phyloP scores from a whole-genome alignment of 768 basidiomycete species.

The Clavaria fumosa region DNA sequence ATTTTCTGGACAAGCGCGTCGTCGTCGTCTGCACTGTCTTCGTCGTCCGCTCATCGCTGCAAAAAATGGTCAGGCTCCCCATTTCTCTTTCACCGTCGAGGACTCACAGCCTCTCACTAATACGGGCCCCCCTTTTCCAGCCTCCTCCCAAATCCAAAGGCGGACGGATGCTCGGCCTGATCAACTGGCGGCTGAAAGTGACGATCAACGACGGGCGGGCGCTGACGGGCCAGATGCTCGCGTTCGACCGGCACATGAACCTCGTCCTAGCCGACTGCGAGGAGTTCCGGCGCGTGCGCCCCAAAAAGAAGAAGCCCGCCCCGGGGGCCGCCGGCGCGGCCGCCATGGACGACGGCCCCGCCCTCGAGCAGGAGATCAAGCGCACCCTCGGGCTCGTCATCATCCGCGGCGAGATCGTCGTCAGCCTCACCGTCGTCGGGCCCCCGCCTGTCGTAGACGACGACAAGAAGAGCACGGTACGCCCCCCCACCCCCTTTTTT shows the following conservation, averaged over 20 bases:
- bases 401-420: constrained; percentile 89
- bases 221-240: constrained; percentile 96
- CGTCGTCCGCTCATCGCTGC: too few species aligned
- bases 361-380: constrained; percentile 86
- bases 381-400: constrained; percentile 94
- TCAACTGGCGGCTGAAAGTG: constrained; percentile 96
- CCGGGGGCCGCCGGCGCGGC: too few species aligned
- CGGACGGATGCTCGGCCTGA: constrained; percentile 93
- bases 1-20: too few species aligned
- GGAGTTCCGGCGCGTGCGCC: constrained; percentile 85
- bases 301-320: constrained; percentile 95
- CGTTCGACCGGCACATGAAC: constrained; percentile 99
- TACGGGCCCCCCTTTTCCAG: too few species aligned
- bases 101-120: too few species aligned
- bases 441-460: constrained; percentile 86
- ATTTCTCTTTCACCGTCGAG: too few species aligned
- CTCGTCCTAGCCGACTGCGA: constrained; percentile 96
- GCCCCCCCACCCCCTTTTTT: constrained; percentile 14
- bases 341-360: constrained; percentile 65
- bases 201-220: constrained; percentile 96
- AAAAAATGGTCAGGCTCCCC: too few species aligned
- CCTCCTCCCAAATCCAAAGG: constrained; percentile 95
- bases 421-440: constrained; percentile 88
- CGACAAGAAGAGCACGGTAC: constrained; percentile 69
- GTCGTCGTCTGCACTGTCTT: too few species aligned